phyloP scores from a whole-genome alignment of 345 rosid species.

The Melaleuca alternifolia region DNA sequence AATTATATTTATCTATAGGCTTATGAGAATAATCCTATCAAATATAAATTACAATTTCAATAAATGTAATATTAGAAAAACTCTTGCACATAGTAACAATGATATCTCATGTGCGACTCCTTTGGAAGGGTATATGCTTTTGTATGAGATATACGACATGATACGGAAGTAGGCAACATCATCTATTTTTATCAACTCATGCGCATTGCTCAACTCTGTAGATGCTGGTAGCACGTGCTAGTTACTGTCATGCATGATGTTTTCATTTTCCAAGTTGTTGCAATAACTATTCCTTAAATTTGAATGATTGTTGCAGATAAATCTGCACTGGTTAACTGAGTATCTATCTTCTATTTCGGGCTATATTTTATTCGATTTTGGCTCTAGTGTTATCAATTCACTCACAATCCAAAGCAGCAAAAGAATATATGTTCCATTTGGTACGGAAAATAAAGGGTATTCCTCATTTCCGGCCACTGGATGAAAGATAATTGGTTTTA shows the following conservation, averaged over 20 bases:
- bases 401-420: neutral
- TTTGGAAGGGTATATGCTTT: neutral
- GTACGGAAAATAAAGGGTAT: neutral
- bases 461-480: neutral
- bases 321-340: neutral
- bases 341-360: neutral
- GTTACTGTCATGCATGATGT: no score
- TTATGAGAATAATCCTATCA: no score
- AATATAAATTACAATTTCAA: no score
- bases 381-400: neutral
- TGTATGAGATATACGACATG: neutral
- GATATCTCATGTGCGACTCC: neutral
- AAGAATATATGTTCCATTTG: neutral
- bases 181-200: neutral
- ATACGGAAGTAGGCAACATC: neutral
- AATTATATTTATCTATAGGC: no score
- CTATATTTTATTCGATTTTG: neutral
- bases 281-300: no score
- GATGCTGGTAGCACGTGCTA: no score
- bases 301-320: neutral
- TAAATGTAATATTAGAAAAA: no score
- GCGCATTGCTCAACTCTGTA: no score
- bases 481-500: neutral
- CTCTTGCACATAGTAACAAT: neutral
- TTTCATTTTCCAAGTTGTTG: no score